phyloP scores from a whole-genome alignment of 2,329 filamentous ascomycete species.

The Fusarium sp. region DNA sequence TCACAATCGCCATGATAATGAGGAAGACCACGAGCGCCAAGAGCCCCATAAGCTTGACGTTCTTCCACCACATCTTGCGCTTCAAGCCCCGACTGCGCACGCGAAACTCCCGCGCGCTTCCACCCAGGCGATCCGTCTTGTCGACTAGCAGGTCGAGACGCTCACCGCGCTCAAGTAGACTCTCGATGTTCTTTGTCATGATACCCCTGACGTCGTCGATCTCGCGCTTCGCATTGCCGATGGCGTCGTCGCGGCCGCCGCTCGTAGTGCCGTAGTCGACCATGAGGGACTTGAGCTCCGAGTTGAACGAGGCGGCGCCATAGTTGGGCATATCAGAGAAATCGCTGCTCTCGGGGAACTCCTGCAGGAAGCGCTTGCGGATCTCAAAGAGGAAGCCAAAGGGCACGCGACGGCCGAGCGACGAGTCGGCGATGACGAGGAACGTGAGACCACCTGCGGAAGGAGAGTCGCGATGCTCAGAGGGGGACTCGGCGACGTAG shows the following conservation, averaged over 20 bases:
- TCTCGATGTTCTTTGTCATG: slow-evolving; percentile 96
- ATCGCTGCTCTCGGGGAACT: slow-evolving; percentile 77
- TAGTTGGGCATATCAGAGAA: slow-evolving; percentile 88
- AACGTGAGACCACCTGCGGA: slow-evolving; percentile 89
- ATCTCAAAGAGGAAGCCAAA: slow-evolving; percentile 95
- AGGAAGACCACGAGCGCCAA: slow-evolving; percentile 76
- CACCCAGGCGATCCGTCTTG: slow-evolving; percentile 94
- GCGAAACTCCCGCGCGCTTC: slow-evolving; percentile 90
- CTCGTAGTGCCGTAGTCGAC: slow-evolving; percentile 86
- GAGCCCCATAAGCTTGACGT: slow-evolving; percentile 92
- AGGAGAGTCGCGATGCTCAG: slow-evolving; percentile 69
- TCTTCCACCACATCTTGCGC: slow-evolving; percentile 99
- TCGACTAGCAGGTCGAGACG: slow-evolving; percentile 94
- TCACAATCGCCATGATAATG: slow-evolving; percentile 69
- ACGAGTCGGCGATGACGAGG: slow-evolving; percentile 86
- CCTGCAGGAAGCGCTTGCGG: slow-evolving; percentile 85
- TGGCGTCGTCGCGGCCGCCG: slow-evolving; percentile 82
- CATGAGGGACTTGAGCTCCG: slow-evolving; percentile 82
- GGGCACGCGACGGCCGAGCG: slow-evolving; percentile 87
- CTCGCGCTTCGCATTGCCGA: slow-evolving; percentile 86
- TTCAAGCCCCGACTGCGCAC: slow-evolving; percentile 88
- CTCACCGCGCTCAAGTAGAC: slow-evolving; percentile 90
- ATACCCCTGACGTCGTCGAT: slow-evolving; percentile 94
- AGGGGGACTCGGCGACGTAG: slow-evolving; percentile 90
- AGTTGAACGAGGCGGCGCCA: slow-evolving; percentile 90